Conservation (phyloP, 805 yeast species). For the Cyberlindnera meyerae region DNA sequence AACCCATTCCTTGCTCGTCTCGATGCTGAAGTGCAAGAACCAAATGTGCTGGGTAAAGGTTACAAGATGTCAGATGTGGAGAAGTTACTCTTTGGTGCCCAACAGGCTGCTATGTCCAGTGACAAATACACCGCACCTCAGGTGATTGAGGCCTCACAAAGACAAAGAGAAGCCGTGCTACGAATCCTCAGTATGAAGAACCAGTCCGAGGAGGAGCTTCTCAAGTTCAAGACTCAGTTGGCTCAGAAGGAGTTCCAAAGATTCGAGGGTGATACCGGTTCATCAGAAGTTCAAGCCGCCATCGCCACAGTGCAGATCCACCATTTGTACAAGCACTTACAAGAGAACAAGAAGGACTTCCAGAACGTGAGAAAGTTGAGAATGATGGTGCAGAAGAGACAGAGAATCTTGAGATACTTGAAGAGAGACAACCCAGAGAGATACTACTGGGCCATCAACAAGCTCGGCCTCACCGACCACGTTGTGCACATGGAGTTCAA, state of each 20-base stretch:
- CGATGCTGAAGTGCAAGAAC: constrained; percentile 60
- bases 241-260: constrained; percentile 81
- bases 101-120: constrained; percentile 43
- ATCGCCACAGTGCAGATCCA: constrained; percentile 77
- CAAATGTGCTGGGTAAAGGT: constrained; percentile 56
- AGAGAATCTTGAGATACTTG: constrained; percentile 73
- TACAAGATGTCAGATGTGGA: constrained; percentile 64
- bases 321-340: constrained; percentile 68
- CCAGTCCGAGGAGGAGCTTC: constrained; percentile 52
- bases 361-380: constrained; percentile 66
- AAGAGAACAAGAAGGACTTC: constrained; percentile 66
- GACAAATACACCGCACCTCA: constrained; percentile 25
- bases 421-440: constrained; percentile 75
- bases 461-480: constrained; percentile 81
- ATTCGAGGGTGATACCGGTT: constrained; percentile 87
- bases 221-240: constrained; percentile 51
- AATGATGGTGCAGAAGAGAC: constrained; percentile 86
- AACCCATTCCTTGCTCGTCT: constrained; percentile 68
- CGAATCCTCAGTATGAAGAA: constrained; percentile 75
- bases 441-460: constrained; percentile 81
- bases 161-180: constrained; percentile 60
- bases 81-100: constrained; percentile 72
- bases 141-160: constrained; percentile 39
- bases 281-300: constrained; percentile 96
- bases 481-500: constrained; percentile 75